These are phyloP conservation scores for Porcisia hertigi DNA, from an alignment of 208 protist species.

Conservation along the genomic window DNA sequence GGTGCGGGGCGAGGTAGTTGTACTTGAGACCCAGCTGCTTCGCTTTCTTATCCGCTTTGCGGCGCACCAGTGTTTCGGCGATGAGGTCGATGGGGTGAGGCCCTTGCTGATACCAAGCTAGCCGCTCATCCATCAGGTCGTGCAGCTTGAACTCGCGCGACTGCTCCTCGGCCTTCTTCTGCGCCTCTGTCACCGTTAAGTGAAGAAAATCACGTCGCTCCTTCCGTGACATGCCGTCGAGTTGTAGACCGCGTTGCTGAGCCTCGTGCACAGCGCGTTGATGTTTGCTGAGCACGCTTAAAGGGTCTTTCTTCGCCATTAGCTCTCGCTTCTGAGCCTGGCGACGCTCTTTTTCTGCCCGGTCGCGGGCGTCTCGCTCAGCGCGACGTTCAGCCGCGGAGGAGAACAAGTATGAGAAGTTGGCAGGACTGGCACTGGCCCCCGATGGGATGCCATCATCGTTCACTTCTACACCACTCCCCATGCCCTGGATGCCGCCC, in stretches of 20 bases:
- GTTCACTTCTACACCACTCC: conserved; percentile 14
- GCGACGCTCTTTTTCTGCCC: conserved; percentile 29
- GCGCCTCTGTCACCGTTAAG: conserved; percentile 69
- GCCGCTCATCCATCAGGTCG: conserved; percentile 81
- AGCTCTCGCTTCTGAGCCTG: conserved; percentile 17
- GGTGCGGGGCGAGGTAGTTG: conserved; percentile 85
- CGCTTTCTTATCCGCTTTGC: conserved; percentile 83
- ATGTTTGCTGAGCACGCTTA: conserved; percentile 73
- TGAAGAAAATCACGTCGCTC: conserved; percentile 73
- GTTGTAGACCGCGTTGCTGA: conserved; percentile 57
- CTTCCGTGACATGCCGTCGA: conserved; percentile 89
- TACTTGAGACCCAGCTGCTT: conserved; percentile 80
- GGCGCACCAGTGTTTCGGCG: conserved; percentile 73
- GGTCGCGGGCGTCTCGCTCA: conserved; percentile 51
- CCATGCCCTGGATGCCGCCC: background rate
- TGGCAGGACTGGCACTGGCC: conserved; percentile 14
- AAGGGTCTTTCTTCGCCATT: conserved; percentile 37
- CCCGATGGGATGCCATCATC: conserved; percentile 30
- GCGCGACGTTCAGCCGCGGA: conserved; percentile 78
- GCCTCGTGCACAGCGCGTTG: conserved; percentile 67
- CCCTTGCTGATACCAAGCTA: conserved; percentile 90
- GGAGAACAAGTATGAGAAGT: conserved; percentile 83
- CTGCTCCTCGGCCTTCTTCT: conserved; percentile 58
- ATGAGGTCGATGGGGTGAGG: conserved; percentile 88
- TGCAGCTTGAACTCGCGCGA: conserved; percentile 70